Base-by-base conservation (phyloP, 2,329 filamentous ascomycete species). In the Xylariaceae sp. region DNA sequence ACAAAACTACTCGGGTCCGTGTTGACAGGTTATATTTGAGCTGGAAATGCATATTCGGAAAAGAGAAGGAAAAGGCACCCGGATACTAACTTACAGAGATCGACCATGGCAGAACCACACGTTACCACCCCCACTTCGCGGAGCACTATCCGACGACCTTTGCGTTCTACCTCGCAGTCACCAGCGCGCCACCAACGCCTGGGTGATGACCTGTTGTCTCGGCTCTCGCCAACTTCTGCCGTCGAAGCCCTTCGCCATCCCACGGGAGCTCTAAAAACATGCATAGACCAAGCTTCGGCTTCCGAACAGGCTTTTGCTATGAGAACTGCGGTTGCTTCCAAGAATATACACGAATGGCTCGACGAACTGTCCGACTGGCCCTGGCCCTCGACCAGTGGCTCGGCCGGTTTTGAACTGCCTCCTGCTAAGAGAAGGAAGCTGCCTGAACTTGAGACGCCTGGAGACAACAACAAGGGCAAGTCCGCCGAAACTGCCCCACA, bases 301-400 rank as follows among this genome's bases (percentile, higher is more conserved):
- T 75, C 82, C 20, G 89, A 93, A 72, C 84, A 88, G 65, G 86
- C 88, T 16, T 86, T 93, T 71, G 89, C 87, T 42, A 79, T 88
- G 66, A 82, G 85, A 59, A 87, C 89, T 43, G 89, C 89, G 42
- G 73, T 86, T 58, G 87, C 89, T 16, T 89, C 89, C 12, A 84
- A 88, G 65, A 86, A 83, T 60, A 84, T 95, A 59, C 82, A 88
- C 71, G 81, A 84, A 67, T 95, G 90, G 90, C 79, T 89, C 21
- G 78, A 84, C n/a, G 90, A 95, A 75, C 78, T 95, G 40, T 75
- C 77, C 44, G 69, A 74, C 44, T 86, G 84, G 85, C 72, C 76
- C 1, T 86, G 86, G 85, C 80, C 84, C 1, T 67, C 74, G 1
- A 67, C 72, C 3, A 73, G 73, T 14, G 79, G 79, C 40, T 77